These are phyloP conservation scores for Yamadazyma sp. DNA, from an alignment of 1,139 yeast species.

Conservation along the genomic window DNA sequence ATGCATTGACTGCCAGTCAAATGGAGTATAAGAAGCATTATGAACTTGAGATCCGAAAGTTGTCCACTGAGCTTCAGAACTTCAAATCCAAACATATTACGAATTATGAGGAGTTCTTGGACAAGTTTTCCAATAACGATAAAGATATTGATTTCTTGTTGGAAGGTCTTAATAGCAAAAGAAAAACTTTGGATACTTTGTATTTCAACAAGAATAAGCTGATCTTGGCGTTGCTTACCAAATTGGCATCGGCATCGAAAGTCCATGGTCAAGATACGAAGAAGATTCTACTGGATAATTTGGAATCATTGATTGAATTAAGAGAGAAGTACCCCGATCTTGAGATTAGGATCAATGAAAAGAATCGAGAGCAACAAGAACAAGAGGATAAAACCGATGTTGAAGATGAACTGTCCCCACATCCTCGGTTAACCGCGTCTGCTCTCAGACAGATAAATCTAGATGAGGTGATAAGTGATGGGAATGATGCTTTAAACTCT, in stretches of 20 bases:
- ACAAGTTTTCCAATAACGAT: constrained; percentile 35
- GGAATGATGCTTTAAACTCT: constrained; percentile 32
- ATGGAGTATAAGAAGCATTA: constrained; percentile 56
- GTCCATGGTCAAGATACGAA: constrained; percentile 50
- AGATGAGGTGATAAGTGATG: constrained; percentile 33
- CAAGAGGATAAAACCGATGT: constrained; percentile 22
- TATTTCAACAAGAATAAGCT: constrained; percentile 48
- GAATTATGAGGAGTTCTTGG: constrained; percentile 28
- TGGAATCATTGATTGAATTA: constrained; percentile 29
- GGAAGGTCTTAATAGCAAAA: constrained; percentile 42
- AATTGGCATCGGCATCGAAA: constrained; percentile 46
- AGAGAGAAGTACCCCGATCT: constrained; percentile 40
- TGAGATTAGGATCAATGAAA: constrained; percentile 23
- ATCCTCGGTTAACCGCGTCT: constrained; percentile 1
- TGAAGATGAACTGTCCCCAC: not conserved
- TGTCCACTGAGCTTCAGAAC: constrained; percentile 30
- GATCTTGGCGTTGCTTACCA: constrained; percentile 43
- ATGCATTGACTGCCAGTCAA: constrained; percentile 57
- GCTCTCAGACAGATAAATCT: constrained; percentile 28
- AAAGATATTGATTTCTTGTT: constrained; percentile 46
- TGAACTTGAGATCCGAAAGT: constrained; percentile 29
- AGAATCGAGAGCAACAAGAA: constrained; percentile 7
- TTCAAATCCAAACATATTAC: constrained; percentile 38
- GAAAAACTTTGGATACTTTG: constrained; percentile 43
- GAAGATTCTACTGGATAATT: constrained; percentile 32